Base-by-base conservation (phyloP, 202 grass and related monocot species). In the Musa balbisiana region DNA sequence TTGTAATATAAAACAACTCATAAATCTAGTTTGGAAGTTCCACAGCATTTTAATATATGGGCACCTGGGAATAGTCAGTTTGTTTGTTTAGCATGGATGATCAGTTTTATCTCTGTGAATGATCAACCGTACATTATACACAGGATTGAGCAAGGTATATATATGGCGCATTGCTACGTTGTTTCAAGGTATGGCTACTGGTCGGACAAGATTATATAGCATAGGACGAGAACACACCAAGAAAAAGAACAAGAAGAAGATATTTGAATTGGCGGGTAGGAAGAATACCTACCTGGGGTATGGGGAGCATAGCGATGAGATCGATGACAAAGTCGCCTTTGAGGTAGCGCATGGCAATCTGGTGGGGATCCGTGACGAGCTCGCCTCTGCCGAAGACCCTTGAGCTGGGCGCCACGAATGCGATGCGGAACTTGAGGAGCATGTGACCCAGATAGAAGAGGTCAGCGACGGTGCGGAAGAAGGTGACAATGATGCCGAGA, bases 241-340 rank as follows among this genome's bases (percentile, higher is more conserved):
- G 12, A 27, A 12, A 29, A 27, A 49, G 6, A 51, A 33, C 6
- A 43, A 50, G 9, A 29, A n/a, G 13, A 17, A 17, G 50, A 50
- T 20, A 51, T 8, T 17, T 19, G 50, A 70, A 70, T 70, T 49
- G 15, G 3, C 6, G 58, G 17, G 19, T 19, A 21, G 10, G 52
- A 16, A 68, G 15, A n/a, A 50, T 66, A 20, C 0, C 62, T 83
- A 83, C 92, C 89, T 96, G 92, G 0, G 92, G 92, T 64, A 96
- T 92, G 1, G 92, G 92, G 71, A 96, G 85, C 80, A 85, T 86
- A 21, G 92, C 92, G 43, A 86, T 84, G 62, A 96, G 85, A 69
- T 96, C 92, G 53, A 96, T 79, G 74, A 89, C 79, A 81, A 96
- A 96, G 78, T 96, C 92, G 27, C 87, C 85, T 84, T 86, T 92